Evolutionary conservation across 495 filamentous ascomycete genomes (phyloP).

Genomic region (Elaphomyces granulatus): DNA sequence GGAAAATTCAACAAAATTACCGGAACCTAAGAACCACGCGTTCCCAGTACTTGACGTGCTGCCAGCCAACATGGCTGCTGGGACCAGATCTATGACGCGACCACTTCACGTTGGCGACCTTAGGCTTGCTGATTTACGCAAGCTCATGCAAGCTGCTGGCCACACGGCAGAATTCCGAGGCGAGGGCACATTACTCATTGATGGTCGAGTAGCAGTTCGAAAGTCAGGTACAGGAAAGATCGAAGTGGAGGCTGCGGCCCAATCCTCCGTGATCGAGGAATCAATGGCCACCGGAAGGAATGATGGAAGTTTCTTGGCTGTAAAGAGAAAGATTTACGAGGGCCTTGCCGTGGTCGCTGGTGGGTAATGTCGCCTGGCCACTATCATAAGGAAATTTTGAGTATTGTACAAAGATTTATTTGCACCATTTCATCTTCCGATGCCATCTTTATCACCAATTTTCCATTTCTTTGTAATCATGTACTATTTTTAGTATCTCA

Average conservation of each 20-base stretch:
- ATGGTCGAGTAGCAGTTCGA: constrained; percentile 72
- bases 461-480: too few relatives aligned
- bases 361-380: constrained; percentile 24
- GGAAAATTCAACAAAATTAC: constrained; percentile 11
- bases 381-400: neutral
- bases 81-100: constrained; percentile 62
- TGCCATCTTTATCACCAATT: too few relatives aligned
- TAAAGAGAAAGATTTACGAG: constrained; percentile 73
- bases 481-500: too few relatives aligned
- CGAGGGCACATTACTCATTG: constrained; percentile 81
- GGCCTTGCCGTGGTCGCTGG: constrained; percentile 67
- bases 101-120: constrained; percentile 93
- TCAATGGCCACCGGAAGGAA: constrained; percentile 17
- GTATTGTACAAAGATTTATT: too few relatives aligned
- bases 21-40: constrained; percentile 17
- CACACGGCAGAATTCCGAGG: constrained; percentile 87
- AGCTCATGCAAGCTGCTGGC: constrained; percentile 64
- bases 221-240: constrained; percentile 78
- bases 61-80: constrained; percentile 59
- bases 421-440: too few relatives aligned
- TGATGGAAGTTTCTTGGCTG: constrained; percentile 52
- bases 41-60: constrained; percentile 64
- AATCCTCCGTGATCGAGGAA: constrained; percentile 24
- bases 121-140: constrained; percentile 73
- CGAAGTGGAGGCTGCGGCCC: constrained; percentile 67